Base-by-base conservation (phyloP, 768 basidiomycete species). In the Podaxis carcinomalis region DNA sequence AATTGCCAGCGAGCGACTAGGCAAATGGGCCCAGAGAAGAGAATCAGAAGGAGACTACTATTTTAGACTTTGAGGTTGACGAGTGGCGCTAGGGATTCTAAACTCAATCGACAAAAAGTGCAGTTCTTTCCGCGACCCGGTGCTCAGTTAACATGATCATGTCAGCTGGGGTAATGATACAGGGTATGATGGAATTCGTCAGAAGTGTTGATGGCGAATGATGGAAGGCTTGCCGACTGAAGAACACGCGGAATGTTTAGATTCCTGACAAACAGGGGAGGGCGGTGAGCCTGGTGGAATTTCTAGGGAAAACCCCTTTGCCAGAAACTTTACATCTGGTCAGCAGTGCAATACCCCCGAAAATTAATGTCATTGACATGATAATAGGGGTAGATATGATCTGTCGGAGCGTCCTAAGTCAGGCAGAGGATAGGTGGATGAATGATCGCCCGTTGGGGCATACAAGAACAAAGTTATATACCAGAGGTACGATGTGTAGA, bases 1-100 rank as follows among this genome's bases (percentile, higher is more conserved):
- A 56, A 32, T 28, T 46, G 27, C 11, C 46, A 49, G 56, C 27
- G 40, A 49, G 56, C 32, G 46, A 36, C 56, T 57, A 57, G 56
- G 46, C 42, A 47, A 46, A 36, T 28, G 32, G 35, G 44, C 21
- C 25, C 32, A 27, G 16, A 27, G 49, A 25, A 56, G 46, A 25
- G 57, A 39, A 37, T 16, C 35, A 37, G 57, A 58, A 35, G 35
- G 23, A 54, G 42, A 5, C n/a, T 9, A 39, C 35, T 32, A 37
- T 57, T 39, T 37, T 50, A 51, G 49, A 50, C 28, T 19, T 21
- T 49, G 47, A 23, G 23, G 47, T 3, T 11, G 47, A 49, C 11
- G 47, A 21, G 47, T 49, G 47, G 47, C 47, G 47, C 25, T 23
- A 2, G 23, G n/a, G 40, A 42, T 42, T 42, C 40, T 19, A 4